Evolutionary conservation across 805 yeast genomes (phyloP).

Genomic region (Barnettozyma botsteinii): DNA sequence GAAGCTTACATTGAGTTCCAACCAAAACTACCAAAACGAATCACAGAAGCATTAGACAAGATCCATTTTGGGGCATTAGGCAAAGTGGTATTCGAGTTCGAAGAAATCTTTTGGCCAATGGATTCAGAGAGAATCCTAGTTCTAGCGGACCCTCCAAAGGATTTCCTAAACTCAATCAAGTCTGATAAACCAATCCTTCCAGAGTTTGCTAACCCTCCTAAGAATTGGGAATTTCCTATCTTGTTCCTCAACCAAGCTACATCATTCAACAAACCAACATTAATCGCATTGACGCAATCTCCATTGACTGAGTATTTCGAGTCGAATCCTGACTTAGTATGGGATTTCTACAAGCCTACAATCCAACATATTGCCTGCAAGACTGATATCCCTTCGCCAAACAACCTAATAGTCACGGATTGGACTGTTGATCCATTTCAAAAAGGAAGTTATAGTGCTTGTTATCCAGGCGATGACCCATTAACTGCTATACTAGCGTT

Average conservation of each 20-base stretch:
- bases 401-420: conserved; percentile 44
- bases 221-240: conserved; percentile 55
- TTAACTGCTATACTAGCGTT: conserved; percentile 55
- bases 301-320: conserved; percentile 62
- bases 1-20: conserved; percentile 47
- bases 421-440: conserved; percentile 83
- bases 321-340: conserved; percentile 43
- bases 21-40: conserved; percentile 47
- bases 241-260: conserved; percentile 55
- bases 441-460: conserved; percentile 77
- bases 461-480: conserved; percentile 65
- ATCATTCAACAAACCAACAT: conserved; percentile 42
- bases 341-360: conserved; percentile 51
- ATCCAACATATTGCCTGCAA: conserved; percentile 10
- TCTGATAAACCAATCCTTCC: not conserved
- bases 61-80: conserved; percentile 67
- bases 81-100: conserved; percentile 66
- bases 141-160: conserved; percentile 33
- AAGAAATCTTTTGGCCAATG: conserved; percentile 51
- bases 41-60: conserved; percentile 38
- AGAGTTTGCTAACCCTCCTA: conserved; percentile 22
- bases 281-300: conserved; percentile 65
- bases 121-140: conserved; percentile 46
- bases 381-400: conserved; percentile 31
- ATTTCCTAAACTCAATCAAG: conserved; percentile 13